Evolutionary conservation across 2,329 filamentous ascomycete species (phyloP), one percentile per base, ranked within the genome.

Genomic region (Leptographium galeiforme): DNA sequence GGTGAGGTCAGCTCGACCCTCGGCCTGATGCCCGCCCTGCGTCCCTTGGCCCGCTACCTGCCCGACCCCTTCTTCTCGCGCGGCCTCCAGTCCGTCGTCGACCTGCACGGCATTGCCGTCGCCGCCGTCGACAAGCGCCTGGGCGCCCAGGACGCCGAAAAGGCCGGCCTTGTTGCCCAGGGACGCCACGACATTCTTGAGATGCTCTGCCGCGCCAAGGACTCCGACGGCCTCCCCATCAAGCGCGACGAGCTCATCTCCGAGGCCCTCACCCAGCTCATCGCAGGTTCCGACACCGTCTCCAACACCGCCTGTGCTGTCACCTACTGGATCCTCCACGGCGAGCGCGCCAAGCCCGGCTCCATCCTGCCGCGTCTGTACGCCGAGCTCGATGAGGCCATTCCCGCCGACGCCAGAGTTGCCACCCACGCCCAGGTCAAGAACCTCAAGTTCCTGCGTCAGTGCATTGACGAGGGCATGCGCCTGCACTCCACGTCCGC

Each of bases 1-100:
- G 56, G 56, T n/a, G 56, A 57, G 41, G 56, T 57, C 47, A 56
- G 53, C 54, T 56, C 56, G 8, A 57, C 56, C 13, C 49, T 57
- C 1, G 56, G 56, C 14, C 52, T 57, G 18, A 43, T 57, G 43
- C 56, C 54, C 1, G 44, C 51, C 44, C 39, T 57, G 5, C 53
- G 54, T 4, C 52, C 56, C 6, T 53, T 44, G 12, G 54, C 54
- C 32, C 48, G 41, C 32, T 25, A 51, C 18, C 47, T 57, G 18
- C 56, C 56, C 10, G 56, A 57, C 36, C 52, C 55, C 8, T 57
- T 57, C 18, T 57, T 57, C 30, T 46, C 49, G 18, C 50, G 38
- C 8, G 56, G 56, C 25, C 52, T 57, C 4, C 53, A 54, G 43
- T 57, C 56, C 4, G 56, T 57, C 2, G 25, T 18, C 1, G 45